A percentile compares a stretch with the other conserved stretches of the same genome.
Evolutionary conservation across 2,329 filamentous ascomycete species (phyloP).

Genomic region (Mariannaea sp.): DNA sequence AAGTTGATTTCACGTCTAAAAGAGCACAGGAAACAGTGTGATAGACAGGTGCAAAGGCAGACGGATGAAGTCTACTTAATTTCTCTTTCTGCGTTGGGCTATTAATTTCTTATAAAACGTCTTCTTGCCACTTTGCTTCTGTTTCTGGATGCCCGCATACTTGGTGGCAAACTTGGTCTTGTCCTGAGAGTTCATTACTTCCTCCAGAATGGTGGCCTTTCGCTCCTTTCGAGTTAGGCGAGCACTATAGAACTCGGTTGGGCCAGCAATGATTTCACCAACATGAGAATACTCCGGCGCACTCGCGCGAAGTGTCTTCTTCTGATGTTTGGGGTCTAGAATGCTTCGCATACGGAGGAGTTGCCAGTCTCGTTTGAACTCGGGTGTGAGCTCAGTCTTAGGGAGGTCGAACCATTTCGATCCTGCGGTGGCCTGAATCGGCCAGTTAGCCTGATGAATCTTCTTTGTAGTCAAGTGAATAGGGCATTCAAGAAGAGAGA

Average conservation of each 20-base stretch:
- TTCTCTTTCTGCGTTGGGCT: constrained; percentile 42
- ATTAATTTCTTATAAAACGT: constrained; percentile 83
- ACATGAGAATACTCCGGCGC: constrained; percentile 83
- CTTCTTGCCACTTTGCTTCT: constrained; percentile 88
- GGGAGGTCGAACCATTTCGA: constrained; percentile 87
- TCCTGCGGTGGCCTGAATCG: constrained; percentile 65
- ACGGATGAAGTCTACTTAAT: not conserved
- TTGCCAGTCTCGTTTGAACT: constrained; percentile 88
- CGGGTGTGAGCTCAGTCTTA: constrained; percentile 79
- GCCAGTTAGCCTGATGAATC: constrained; percentile 20
- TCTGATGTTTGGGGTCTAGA: constrained; percentile 90
- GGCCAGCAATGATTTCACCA: constrained; percentile 85
- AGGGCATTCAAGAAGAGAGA: constrained; percentile 7
- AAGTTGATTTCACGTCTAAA: not conserved
- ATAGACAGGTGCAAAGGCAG: not conserved
- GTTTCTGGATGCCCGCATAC: constrained; percentile 81
- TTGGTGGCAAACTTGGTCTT: constrained; percentile 81
- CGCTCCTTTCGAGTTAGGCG: constrained; percentile 85
- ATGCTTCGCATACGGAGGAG: constrained; percentile 87
- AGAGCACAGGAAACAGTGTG: too few relatives aligned
- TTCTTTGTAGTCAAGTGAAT: not conserved
- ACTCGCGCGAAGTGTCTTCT: constrained; percentile 75
- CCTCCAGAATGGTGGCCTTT: constrained; percentile 84
- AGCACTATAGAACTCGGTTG: constrained; percentile 83
- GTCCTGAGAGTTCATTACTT: constrained; percentile 62